Evolutionary conservation across 441 rosid species (phyloP), one percentile per base, ranked within the genome.

Genomic region (Kokia cookei): DNA sequence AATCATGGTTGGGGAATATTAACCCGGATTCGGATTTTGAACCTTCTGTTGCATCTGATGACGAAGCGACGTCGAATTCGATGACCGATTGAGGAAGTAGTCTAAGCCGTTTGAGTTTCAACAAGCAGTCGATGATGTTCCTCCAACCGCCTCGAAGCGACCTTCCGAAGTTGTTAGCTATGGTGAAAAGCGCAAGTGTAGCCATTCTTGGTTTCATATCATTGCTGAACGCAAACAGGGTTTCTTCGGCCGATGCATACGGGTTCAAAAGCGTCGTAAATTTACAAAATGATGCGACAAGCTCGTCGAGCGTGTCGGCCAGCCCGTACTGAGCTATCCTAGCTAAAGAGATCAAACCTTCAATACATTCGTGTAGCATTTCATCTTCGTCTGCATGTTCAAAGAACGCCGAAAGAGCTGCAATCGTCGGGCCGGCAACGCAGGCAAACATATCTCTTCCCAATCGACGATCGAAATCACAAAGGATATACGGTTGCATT

Each of bases 201-300:
- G 98, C 99, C 93, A 93, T 90, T 72, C 92, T 87, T 1, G 99
- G 91, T 81, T 95, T 95, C 84, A 91, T 48, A 59, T 95, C 98
- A 24, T 95, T 79, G 75, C 97, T 89, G 68, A 95, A 95, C 17
- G 89, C 88, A 4, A 93, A 91, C 54, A 95, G 53, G 47, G 98
- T 93, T 79, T 95, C 99, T 78, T 95, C 97, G 0, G 94, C 81
- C 13, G 97, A 81, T n/a, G 99, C 93, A 69, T 91, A 95, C 24
- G 98, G 99, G 73, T 95, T 95, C 42, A 95, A 59, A 7, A 95
- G 72, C 0, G 97, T 89, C 35, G 99, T 91, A 75, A 88, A 95
- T 81, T 93, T 93, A 71, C 90, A 87, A 78, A 95, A 91, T 0
- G 96, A 88, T 29, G 97, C 91, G 1, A 95, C 76, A 7, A 95